Evolutionary conservation across 305 asterid species (phyloP), one percentile per base, ranked within the genome.

Genomic region (Salvia sclarea): DNA sequence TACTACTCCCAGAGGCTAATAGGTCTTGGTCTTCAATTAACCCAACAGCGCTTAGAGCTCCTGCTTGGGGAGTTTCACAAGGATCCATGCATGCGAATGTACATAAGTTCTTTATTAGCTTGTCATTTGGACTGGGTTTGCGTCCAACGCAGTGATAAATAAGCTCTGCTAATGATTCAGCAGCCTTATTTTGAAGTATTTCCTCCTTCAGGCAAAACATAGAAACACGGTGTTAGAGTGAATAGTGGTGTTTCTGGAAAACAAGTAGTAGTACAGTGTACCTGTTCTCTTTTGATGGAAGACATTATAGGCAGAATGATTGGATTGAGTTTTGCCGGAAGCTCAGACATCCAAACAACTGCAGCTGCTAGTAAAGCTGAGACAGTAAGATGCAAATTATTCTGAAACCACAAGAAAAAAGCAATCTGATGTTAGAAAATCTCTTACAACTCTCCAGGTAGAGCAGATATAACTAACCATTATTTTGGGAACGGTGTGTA

Each of bases 61-160:
- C 92, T 71, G 97, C 99, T 81, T 89, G 93, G 55, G 99, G 99
- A 6, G 99, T 94, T 83, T 91, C 99, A 47, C 92, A 78, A 80
- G 96, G 95, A 91, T 94, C 99, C 97, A 83, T 80, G 85, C 95
- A 89, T 61, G 88, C 83, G 79, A 85, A 81, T 81, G 81, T 69
- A 82, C 96, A 91, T 60, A 94, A 82, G 60, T 94, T 94, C 80
- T 86, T 89, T 44, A 94, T 89, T 66, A 94, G 80, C 80, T 94
- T 94, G 80, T 94, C 98, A 83, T 94, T 94, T 64, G 99, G 97
- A 64, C 99, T 81, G 47, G 99, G 99, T 73, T 88, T 91, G 60
- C 99, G 98, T 44, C 80, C 82, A 47, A 89, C 85, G 74, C 98
- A 95, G 76, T 85, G 78, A 78, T 82, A 74, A 70, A 95, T 88